Evolutionary conservation across 306 rosid genomes (phyloP).

Genomic region (Sindora glabra): DNA sequence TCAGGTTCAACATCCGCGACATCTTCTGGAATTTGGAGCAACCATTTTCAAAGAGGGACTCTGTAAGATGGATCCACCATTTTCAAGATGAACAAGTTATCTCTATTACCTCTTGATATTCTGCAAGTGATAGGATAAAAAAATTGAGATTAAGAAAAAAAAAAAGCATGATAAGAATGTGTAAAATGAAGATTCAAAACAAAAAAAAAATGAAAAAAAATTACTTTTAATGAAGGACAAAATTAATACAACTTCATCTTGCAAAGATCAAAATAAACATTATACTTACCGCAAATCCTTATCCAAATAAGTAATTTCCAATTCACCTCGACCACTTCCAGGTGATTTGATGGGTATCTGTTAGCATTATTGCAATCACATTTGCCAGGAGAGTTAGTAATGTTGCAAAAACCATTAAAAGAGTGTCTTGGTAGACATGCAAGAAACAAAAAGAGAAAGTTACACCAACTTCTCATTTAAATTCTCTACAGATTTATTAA

Average conservation of each 20-base stretch:
- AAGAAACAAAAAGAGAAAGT: background rate
- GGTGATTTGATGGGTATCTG: constrained; percentile 84
- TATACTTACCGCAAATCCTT: constrained; percentile 64
- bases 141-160: too few relatives aligned
- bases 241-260: too few relatives aligned
- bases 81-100: constrained; percentile 77
- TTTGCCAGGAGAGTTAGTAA: background rate
- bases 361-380: background rate
- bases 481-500: too few relatives aligned
- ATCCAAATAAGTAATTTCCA: constrained; percentile 80
- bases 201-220: too few relatives aligned
- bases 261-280: too few relatives aligned
- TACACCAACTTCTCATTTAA: too few relatives aligned
- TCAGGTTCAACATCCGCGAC: too few relatives aligned
- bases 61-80: constrained; percentile 80
- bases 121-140: constrained; percentile 26
- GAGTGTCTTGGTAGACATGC: background rate
- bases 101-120: constrained; percentile 76
- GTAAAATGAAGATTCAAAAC: too few relatives aligned
- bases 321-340: constrained; percentile 71
- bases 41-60: constrained; percentile 50
- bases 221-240: too few relatives aligned
- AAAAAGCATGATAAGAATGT: too few relatives aligned
- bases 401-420: background rate
- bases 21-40: background rate